Evolutionary conservation across 2,329 filamentous ascomycete genomes (phyloP).

Genomic region (Fusarium irregulare): DNA sequence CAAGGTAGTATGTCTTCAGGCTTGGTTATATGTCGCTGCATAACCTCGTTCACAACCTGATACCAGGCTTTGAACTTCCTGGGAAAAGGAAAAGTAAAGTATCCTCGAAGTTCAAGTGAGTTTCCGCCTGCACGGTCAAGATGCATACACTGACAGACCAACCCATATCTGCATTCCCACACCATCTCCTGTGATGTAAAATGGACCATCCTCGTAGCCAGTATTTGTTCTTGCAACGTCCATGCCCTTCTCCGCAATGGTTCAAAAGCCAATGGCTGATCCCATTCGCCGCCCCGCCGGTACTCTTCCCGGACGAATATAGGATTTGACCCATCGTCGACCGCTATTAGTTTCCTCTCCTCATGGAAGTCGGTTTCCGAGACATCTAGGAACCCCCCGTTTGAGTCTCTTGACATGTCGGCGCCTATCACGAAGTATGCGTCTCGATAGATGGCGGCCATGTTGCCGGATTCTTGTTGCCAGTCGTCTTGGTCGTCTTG

Average conservation of each 20-base stretch:
- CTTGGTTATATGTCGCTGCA: not conserved
- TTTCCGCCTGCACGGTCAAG: not conserved
- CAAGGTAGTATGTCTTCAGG: not conserved
- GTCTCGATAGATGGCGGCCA: not conserved
- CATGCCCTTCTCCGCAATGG: not conserved
- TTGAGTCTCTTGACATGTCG: not conserved
- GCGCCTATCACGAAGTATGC: not conserved
- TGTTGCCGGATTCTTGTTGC: not conserved
- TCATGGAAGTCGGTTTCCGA: not conserved
- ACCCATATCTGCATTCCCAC: not conserved
- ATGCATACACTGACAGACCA: not conserved
- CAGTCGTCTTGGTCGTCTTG: not conserved
- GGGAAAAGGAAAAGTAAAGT: not conserved
- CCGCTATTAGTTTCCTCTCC: rapidly evolving
- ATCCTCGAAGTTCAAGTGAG: not conserved
- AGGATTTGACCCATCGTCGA: not conserved
- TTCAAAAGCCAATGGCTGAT: not conserved
- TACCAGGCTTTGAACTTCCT: not conserved
- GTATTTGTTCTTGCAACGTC: not conserved
- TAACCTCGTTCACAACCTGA: not conserved
- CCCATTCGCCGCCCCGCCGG: no score
- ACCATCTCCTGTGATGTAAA: not conserved
- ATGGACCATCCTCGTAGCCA: not conserved
- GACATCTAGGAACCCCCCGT: not conserved
- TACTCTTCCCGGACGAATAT: not conserved